Percentiles rank a stretch among this genome's conserved stretches.
phyloP scores from a whole-genome alignment of 306 rosid species.

The Ammopiptanthus mongolicus region DNA sequence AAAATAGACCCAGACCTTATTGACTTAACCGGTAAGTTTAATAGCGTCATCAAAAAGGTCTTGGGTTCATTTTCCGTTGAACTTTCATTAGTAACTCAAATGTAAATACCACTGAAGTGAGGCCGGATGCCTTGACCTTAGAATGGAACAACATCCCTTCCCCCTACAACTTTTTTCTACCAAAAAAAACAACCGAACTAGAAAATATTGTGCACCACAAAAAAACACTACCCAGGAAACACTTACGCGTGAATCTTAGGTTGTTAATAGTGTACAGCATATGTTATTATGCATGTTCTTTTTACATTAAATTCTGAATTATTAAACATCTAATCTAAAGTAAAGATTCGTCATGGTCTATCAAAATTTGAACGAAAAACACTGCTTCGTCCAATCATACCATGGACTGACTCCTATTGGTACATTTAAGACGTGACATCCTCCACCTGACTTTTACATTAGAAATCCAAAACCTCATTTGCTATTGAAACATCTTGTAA shows the following conservation, averaged over 20 bases:
- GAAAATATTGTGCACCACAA: too few species aligned
- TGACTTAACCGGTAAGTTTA: too few species aligned
- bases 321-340: neutral
- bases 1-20: too few species aligned
- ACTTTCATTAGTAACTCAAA: too few species aligned
- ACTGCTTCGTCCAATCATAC: neutral
- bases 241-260: neutral
- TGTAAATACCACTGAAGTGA: too few species aligned
- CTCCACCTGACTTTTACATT: neutral
- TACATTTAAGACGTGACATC: neutral
- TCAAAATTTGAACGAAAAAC: slow-evolving; percentile 4
- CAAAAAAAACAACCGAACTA: too few species aligned
- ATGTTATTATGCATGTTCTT: neutral
- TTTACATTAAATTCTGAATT: slow-evolving; percentile 1
- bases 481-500: neutral
- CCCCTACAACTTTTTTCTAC: too few species aligned
- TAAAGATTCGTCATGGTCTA: neutral
- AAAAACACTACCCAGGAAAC: neutral
- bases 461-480: neutral
- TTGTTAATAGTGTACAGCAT: neutral
- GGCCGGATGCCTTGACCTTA: too few species aligned
- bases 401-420: neutral
- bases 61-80: too few species aligned
- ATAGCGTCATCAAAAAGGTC: too few species aligned
- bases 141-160: too few species aligned